Evolutionary conservation across 2,329 filamentous ascomycete genomes (phyloP).

Genomic region (Trichoderma asperellum): DNA sequence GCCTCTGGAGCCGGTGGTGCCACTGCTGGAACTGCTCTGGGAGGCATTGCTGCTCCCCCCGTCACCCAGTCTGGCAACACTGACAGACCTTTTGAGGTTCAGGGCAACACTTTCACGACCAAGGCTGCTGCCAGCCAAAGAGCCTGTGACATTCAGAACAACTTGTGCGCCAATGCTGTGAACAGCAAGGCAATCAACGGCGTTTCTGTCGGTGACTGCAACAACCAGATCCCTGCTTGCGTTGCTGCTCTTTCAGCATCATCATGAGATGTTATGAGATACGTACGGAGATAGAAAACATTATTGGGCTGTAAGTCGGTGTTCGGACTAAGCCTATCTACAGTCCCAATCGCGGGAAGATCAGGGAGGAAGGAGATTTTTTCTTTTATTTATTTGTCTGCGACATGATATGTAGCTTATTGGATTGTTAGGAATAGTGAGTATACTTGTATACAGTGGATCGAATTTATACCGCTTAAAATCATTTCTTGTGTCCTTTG

Average conservation of each 20-base stretch:
- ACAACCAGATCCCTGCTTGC: conserved; percentile 50
- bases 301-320: conserved; percentile 21
- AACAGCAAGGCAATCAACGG: conserved; percentile 53
- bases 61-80: conserved; percentile 53
- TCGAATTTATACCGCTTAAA: conserved; percentile 10
- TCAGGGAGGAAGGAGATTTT: conserved; percentile 23
- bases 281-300: conserved; percentile 3
- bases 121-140: conserved; percentile 60
- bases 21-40: conserved; percentile 46
- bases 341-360: conserved; percentile 20
- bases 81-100: conserved; percentile 58
- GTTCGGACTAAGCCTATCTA: conserved; percentile 3
- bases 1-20: conserved; percentile 36
- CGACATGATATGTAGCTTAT: conserved; percentile 27
- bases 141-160: conserved; percentile 67
- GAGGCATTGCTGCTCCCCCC: conserved; percentile 55
- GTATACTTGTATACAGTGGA: conserved; percentile 28
- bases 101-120: conserved; percentile 62
- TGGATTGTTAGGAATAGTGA: conserved; percentile 27
- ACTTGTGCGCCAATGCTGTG: conserved; percentile 59
- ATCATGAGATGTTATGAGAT: conserved; percentile 20
- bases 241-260: conserved; percentile 10
- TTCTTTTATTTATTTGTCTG: conserved; percentile 24
- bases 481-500: not conserved
- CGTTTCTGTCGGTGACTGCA: conserved; percentile 55